Evolutionary conservation across 83 land plant genomes (phyloP).

Genomic region (Thuja plicata): DNA sequence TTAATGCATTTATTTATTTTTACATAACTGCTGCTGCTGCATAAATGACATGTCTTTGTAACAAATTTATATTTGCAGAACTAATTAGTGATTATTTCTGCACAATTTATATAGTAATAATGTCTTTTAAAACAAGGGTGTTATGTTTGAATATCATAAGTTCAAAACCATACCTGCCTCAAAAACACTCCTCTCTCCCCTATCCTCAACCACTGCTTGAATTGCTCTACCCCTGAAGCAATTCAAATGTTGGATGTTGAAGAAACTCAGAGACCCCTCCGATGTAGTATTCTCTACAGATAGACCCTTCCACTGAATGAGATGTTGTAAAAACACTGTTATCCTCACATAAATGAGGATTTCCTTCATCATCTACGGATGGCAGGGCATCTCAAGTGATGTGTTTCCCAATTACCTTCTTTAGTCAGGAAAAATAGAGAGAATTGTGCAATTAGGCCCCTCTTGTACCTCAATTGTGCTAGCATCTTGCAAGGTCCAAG

Average conservation of each 20-base stretch:
- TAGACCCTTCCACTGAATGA: not conserved
- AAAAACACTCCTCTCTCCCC: not conserved
- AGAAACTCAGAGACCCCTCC: not conserved
- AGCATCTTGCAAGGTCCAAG: not conserved
- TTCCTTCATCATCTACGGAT: not conserved
- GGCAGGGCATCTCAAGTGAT: not conserved
- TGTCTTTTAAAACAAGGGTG: not conserved
- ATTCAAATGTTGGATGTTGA: not conserved
- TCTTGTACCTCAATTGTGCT: not conserved
- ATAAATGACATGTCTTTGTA: not conserved
- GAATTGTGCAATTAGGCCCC: not conserved
- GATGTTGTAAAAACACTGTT: not conserved
- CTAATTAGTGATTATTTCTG: not conserved
- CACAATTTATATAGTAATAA: not conserved
- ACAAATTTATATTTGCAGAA: not conserved
- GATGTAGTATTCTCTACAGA: not conserved
- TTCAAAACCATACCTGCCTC: not conserved
- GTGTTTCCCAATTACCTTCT: not conserved
- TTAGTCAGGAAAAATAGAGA: not conserved
- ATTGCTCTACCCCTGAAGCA: not conserved
- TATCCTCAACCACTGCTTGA: not conserved
- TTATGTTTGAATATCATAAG: not conserved
- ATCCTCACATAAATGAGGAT: not conserved
- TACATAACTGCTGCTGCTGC: not conserved
- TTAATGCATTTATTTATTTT: too few species aligned